These are phyloP conservation scores for Spergularia marina DNA, from an alignment of 148 eudicot genomes.

Conservation along the genomic window DNA sequence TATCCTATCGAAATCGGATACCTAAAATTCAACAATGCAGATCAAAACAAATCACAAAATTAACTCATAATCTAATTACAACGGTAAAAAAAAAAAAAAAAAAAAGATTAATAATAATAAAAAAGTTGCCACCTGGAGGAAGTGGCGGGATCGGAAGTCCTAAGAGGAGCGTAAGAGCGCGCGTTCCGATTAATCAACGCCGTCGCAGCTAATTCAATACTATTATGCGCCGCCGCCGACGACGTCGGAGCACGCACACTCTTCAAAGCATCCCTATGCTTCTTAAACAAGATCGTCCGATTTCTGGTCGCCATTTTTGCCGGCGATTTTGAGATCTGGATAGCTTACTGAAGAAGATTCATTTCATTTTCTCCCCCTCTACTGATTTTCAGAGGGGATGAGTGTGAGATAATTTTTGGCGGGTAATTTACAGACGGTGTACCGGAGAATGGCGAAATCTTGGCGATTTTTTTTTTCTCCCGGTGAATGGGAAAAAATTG, in stretches of 20 bases:
- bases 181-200: slow-evolving; percentile 50
- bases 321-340: not conserved
- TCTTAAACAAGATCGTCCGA: slow-evolving; percentile 59
- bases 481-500: too few species aligned
- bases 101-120: too few species aligned
- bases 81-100: not conserved
- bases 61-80: not conserved
- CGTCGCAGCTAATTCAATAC: slow-evolving; percentile 56
- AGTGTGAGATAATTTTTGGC: not conserved
- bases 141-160: slow-evolving; percentile 36
- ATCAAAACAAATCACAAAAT: not conserved
- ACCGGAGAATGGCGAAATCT: too few species aligned
- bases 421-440: not conserved
- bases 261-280: slow-evolving; percentile 78
- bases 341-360: not conserved
- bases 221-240: slow-evolving; percentile 31
- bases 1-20: too few species aligned
- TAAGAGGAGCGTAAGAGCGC: slow-evolving; percentile 47
- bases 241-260: slow-evolving; percentile 56
- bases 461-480: too few species aligned
- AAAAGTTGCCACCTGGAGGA: slow-evolving; percentile 22
- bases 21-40: not conserved
- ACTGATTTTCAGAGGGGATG: not conserved
- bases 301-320: slow-evolving; percentile 72
- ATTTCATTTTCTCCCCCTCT: not conserved